Percentiles rank a stretch among this genome's conserved stretches.
Evolutionary conservation across 106 monocot genomes (phyloP).

Genomic region (Cymbidium sinense): DNA sequence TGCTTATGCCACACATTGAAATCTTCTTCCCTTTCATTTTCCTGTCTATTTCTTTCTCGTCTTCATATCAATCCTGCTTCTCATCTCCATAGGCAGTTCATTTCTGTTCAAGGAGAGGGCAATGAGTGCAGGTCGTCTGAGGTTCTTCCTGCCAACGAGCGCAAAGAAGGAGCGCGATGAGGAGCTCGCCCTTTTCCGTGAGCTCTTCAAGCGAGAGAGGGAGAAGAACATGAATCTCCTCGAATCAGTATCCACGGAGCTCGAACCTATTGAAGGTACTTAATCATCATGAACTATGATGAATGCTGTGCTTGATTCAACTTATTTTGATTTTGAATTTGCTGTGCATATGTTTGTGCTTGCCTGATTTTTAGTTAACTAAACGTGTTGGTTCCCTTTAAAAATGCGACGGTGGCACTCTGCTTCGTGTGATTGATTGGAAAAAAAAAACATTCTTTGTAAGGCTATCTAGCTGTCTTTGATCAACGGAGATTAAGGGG

Average conservation of each 20-base stretch:
- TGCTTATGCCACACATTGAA: background rate
- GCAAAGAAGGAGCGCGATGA: constrained; percentile 28
- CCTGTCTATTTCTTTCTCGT: background rate
- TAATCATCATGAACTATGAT: background rate
- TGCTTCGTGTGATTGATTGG: no score
- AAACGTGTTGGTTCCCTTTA: no score
- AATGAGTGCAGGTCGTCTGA: constrained; percentile 1
- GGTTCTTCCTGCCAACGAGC: constrained; percentile 5
- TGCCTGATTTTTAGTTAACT: no score
- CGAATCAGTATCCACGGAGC: constrained; percentile 22
- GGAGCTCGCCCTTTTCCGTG: constrained; percentile 29
- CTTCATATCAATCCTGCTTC: background rate
- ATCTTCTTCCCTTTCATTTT: background rate
- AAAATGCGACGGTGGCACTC: no score
- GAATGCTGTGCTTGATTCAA: no score
- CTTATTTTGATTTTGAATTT: no score
- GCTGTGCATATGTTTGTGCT: no score
- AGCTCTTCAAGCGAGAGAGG: constrained; percentile 34
- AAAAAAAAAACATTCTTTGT: no score
- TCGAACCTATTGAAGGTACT: constrained; percentile 12
- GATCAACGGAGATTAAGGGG: no score
- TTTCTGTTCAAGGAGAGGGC: background rate
- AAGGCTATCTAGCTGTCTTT: no score
- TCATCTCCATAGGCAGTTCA: background rate
- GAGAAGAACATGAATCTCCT: constrained; percentile 31